Evolutionary conservation across 805 yeast species (phyloP), one percentile per base, ranked within the genome.

Genomic region (Lipomyces sp.): DNA sequence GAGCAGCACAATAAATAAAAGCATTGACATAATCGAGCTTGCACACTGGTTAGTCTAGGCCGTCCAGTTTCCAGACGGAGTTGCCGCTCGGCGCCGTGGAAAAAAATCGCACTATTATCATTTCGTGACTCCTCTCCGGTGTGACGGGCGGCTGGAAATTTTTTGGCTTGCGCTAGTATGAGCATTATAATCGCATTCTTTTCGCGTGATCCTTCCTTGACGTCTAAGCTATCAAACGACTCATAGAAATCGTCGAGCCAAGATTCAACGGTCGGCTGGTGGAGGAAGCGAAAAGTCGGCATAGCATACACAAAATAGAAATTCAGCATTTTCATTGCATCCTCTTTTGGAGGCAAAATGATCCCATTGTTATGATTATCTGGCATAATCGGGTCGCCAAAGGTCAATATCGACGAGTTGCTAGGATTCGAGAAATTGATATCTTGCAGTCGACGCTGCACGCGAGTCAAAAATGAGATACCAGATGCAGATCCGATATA

Each of bases 201-300:
- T 31, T 53, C 58, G 14, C 48, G 48, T 22, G 35, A 22, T 5
- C 46, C 49, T 22, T 47, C 45, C n/a, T 38, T 35, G 10, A 39
- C 39, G 16, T 37, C 44, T 10, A 22, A 18, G 3, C 19, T 18
- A 19, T 53, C 55, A 29, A 34, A 53, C 16, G 50, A 35, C 10
- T 39, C 40, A 37, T 53, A 53, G 28, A 53, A 43, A 4, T 50
- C 58, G 21, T 53, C 49, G 29, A 50, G 39, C 58, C 58, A 53
- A 6, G 19, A 33, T 14, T 43, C 43, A 8, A 44, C 51, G 6
- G 48, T 39, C 5, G 53, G 55, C 31, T 40, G 52, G 31, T 53
- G 58, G 29, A 53, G 28, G 28, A 53, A 53, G 4, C 58, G 41
- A 26, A 49, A 51, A 10, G 51, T 51, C 26, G 58, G 58, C 58